phyloP scores from a whole-genome alignment of 805 yeast species.

The Ogataea polymorpha region DNA sequence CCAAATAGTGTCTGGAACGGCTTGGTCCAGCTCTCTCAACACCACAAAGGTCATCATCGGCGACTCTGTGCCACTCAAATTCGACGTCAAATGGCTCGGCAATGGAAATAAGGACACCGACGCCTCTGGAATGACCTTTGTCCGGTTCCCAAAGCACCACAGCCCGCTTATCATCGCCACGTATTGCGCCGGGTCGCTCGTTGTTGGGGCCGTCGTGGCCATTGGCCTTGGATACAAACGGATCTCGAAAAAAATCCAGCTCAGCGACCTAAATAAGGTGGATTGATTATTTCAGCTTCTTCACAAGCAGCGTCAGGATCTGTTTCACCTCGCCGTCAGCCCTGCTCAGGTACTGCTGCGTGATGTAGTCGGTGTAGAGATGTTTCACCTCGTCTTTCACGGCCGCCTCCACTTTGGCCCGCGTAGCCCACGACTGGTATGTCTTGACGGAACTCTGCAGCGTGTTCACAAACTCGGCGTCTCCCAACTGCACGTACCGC shows the following conservation, averaged over 20 bases:
- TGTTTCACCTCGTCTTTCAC: slow-evolving; percentile 32
- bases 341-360: slow-evolving; percentile 20
- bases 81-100: slow-evolving; percentile 56
- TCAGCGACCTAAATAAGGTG: slow-evolving; percentile 24
- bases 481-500: slow-evolving; percentile 44
- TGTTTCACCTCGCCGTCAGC: slow-evolving; percentile 22
- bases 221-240: slow-evolving; percentile 24
- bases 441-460: slow-evolving; percentile 71
- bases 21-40: slow-evolving; percentile 60
- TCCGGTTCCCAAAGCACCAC: slow-evolving; percentile 12
- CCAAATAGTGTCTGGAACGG: slow-evolving; percentile 51
- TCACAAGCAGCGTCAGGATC: slow-evolving; percentile 24
- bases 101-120: slow-evolving; percentile 3
- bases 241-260: slow-evolving; percentile 22
- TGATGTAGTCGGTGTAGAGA: slow-evolving; percentile 33
- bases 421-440: slow-evolving; percentile 50
- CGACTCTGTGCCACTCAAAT: slow-evolving; percentile 51
- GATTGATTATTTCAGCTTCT: slow-evolving; percentile 26
- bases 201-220: slow-evolving; percentile 26
- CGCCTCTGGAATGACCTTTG: slow-evolving; percentile 11
- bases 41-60: slow-evolving; percentile 65
- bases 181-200: slow-evolving; percentile 13
- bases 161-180: slow-evolving; percentile 7
- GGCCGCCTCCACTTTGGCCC: slow-evolving; percentile 34
- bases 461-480: slow-evolving; percentile 49